Conservation (phyloP, 2,329 filamentous ascomycete species). For the Bertia moriformis region DNA sequence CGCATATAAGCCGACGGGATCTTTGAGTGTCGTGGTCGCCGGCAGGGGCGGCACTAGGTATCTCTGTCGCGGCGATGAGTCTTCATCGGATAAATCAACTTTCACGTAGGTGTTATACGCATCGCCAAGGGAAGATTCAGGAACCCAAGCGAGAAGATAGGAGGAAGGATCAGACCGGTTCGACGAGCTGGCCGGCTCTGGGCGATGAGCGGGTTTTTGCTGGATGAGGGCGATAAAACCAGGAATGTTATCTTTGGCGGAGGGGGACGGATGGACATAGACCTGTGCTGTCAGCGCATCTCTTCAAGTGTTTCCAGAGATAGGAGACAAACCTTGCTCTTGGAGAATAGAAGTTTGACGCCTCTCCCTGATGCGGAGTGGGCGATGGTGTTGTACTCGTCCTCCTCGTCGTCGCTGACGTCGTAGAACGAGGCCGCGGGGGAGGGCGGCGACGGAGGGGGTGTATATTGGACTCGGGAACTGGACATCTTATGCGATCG, state of each 20-base stretch:
- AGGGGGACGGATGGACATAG: constrained; percentile 87
- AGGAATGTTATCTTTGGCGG: constrained; percentile 85
- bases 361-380: constrained; percentile 64
- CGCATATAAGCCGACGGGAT: constrained; percentile 64
- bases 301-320: not conserved
- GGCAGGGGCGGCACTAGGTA: constrained; percentile 87
- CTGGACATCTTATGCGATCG: not conserved
- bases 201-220: constrained; percentile 48
- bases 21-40: constrained; percentile 62
- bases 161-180: constrained; percentile 37
- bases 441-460: constrained; percentile 35
- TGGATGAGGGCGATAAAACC: constrained; percentile 88
- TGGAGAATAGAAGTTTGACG: constrained; percentile 86
- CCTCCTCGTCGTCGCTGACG: constrained; percentile 90
- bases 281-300: constrained; percentile 38
- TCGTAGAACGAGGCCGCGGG: constrained; percentile 85
- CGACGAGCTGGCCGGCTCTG: constrained; percentile 25
- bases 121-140: constrained; percentile 76
- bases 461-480: constrained; percentile 4
- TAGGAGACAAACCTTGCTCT: constrained; percentile 66
- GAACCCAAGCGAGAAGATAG: constrained; percentile 83
- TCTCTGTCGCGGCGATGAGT: constrained; percentile 68
- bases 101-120: constrained; percentile 84
- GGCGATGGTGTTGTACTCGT: constrained; percentile 85
- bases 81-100: constrained; percentile 73